Base-by-base conservation (phyloP, 495 filamentous ascomycete species). In the Neurospora sp. region DNA sequence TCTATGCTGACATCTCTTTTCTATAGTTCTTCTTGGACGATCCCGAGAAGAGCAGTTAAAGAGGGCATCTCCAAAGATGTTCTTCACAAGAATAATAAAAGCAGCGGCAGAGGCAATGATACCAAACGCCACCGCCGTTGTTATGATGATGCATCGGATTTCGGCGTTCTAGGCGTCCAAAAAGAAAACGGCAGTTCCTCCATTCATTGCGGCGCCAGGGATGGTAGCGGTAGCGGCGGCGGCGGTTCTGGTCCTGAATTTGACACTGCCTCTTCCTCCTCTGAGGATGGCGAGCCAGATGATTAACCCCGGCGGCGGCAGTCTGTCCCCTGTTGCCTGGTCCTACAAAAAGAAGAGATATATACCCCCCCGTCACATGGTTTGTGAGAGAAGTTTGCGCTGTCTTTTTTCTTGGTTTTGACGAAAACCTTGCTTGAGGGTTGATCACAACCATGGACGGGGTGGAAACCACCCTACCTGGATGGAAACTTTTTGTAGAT, bases 21-120 rank as follows among this genome's bases (percentile, higher is more conserved):
- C 7, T 76, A 72, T 69, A 86, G 84, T 97, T 96, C 91, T 97
- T 97, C 92, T 82, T 97, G 81, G 94, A 97, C 81, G 94, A 97
- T 70, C 73, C 69, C 76, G 89, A 93, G 12, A 81, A 84, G 75
- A 85, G 81, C 72, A 90, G 85, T 85, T 95, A 87, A 95, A 90
- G 83, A 78, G 79, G 83, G 81, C 83, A 77, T 75, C 72, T 77
- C 75, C n/a, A 78, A 78, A 70, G 78, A 82, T 75, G 82, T 87
- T 73, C 74, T 74, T 70, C 72, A 71, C 6, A 70, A 82, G 22
- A 74, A 80, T 71, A 73, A 73, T 65, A 65, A 35, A 65, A 65
- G 17, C 3, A 65, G 53, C 53, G 53, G 53, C 53, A 65, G 53
- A 35, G 53, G 53, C 53, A 37, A 65, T 35, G 17, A 35, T 65